phyloP scores from a whole-genome alignment of 345 rosid species.

The Murraya koenigii region DNA sequence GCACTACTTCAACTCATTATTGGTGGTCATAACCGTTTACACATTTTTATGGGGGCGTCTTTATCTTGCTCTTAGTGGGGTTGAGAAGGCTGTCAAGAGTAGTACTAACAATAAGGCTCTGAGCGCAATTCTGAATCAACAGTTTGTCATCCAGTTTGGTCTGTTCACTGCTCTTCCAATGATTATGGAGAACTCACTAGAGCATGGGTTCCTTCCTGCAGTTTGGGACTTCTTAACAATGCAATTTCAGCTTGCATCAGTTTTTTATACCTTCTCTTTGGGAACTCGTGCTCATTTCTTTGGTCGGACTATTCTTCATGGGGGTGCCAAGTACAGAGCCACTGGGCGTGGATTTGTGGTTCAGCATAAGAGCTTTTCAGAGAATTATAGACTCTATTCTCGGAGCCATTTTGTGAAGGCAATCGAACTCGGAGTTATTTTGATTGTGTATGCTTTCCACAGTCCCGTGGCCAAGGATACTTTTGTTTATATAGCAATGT shows the following conservation, averaged over 20 bases:
- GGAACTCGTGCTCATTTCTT: constrained; percentile 84
- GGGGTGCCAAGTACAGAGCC: constrained; percentile 90
- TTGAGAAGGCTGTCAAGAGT: constrained; percentile 45
- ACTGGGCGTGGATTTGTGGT: constrained; percentile 97
- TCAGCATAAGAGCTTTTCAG: constrained; percentile 74
- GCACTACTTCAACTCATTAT: constrained; percentile 68
- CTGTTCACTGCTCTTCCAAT: constrained; percentile 83
- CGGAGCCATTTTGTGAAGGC: constrained; percentile 93
- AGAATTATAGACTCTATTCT: constrained; percentile 77
- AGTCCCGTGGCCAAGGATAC: constrained; percentile 55
- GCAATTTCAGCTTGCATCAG: constrained; percentile 81
- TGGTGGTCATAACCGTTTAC: constrained; percentile 68
- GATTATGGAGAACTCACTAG: constrained; percentile 81
- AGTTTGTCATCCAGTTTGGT: constrained; percentile 75
- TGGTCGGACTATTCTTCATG: constrained; percentile 89
- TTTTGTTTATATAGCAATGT: constrained; percentile 66
- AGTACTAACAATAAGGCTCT: constrained; percentile 53
- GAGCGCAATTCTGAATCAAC: constrained; percentile 77
- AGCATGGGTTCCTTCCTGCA: constrained; percentile 81
- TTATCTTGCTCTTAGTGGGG: constrained; percentile 83
- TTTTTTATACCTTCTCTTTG: constrained; percentile 83
- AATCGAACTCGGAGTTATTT: constrained; percentile 78
- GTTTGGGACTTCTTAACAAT: constrained; percentile 82
- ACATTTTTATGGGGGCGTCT: constrained; percentile 85
- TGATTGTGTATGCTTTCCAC: constrained; percentile 66